Evolutionary conservation across 78 protist genomes (phyloP).

Genomic region (Dictyostelium citrinum): DNA sequence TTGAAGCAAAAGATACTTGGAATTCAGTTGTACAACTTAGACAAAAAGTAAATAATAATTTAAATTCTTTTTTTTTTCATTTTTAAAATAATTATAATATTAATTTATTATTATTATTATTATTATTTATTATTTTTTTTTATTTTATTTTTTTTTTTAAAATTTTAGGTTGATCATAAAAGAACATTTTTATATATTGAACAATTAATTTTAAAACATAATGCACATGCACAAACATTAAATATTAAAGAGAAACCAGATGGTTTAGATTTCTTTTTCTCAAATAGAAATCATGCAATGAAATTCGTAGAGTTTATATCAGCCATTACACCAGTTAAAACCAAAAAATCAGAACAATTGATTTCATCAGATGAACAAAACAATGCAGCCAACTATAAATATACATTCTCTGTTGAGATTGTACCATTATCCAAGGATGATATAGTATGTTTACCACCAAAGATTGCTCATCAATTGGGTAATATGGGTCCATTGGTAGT

Average conservation of each 20-base stretch:
- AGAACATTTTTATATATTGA: conserved; percentile 97
- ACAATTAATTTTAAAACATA: conserved; percentile 97
- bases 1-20: conserved; percentile 97
- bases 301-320: conserved; percentile 90
- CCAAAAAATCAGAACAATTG: conserved; percentile 87
- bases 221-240: conserved; percentile 84
- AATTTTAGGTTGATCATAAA: conserved; percentile 93
- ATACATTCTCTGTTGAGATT: conserved; percentile 93
- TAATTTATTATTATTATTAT: no score
- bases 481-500: conserved; percentile 84
- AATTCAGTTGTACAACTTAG: conserved; percentile 94
- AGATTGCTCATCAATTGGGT: conserved; percentile 78
- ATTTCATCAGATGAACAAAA: conserved; percentile 90
- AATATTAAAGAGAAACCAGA: conserved; percentile 89
- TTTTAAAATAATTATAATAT: no score
- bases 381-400: conserved; percentile 92
- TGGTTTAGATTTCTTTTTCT: conserved; percentile 98
- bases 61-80: no score
- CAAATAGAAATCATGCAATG: conserved; percentile 84
- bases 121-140: no score
- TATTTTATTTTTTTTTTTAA: no score
- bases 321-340: conserved; percentile 83
- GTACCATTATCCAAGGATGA: conserved; percentile 98
- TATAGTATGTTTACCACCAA: conserved; percentile 93
- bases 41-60: conserved; percentile 97